Percentiles rank a stretch among this genome's conserved stretches.
Evolutionary conservation across 2,329 filamentous ascomycete genomes (phyloP).

Genomic region (Botrytis cinerea): DNA sequence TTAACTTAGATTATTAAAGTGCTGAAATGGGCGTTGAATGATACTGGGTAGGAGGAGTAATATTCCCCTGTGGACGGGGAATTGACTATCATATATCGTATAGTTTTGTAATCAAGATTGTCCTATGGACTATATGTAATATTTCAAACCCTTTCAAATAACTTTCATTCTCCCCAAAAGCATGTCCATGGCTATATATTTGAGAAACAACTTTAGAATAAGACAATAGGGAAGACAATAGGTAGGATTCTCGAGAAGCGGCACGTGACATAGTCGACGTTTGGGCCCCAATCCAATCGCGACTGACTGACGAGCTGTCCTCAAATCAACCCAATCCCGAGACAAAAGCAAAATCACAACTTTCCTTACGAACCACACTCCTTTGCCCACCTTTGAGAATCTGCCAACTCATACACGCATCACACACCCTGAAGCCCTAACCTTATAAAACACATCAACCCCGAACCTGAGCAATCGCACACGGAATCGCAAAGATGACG

Average conservation of each 20-base stretch:
- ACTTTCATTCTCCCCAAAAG: neutral
- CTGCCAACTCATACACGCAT: conserved; percentile 26
- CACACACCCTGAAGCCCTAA: conserved; percentile 16
- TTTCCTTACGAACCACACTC: conserved; percentile 40
- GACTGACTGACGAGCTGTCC: conserved; percentile 26
- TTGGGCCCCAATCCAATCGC: conserved; percentile 9
- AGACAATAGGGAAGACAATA: neutral
- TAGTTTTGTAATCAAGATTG: conserved; percentile 26
- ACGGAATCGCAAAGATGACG: conserved; percentile 69
- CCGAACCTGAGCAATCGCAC: conserved; percentile 22
- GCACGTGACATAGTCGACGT: conserved; percentile 5
- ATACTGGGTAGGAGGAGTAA: conserved; percentile 18
- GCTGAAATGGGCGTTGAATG: conserved; percentile 6
- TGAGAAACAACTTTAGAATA: neutral
- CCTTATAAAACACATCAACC: conserved; percentile 20
- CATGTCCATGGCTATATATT: neutral
- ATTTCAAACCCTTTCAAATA: neutral
- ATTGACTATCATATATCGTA: conserved; percentile 9
- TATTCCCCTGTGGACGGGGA: conserved; percentile 4
- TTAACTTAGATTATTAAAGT: neutral
- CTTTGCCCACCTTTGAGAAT: conserved; percentile 30
- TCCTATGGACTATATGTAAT: conserved; percentile 21
- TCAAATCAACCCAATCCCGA: conserved; percentile 23
- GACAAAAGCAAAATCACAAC: conserved; percentile 14
- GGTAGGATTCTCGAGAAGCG: conserved; percentile 1